Percentiles rank a stretch among this genome's conserved stretches.
Evolutionary conservation across 2,329 filamentous ascomycete genomes (phyloP).

Genomic region (Didymella glomerata): DNA sequence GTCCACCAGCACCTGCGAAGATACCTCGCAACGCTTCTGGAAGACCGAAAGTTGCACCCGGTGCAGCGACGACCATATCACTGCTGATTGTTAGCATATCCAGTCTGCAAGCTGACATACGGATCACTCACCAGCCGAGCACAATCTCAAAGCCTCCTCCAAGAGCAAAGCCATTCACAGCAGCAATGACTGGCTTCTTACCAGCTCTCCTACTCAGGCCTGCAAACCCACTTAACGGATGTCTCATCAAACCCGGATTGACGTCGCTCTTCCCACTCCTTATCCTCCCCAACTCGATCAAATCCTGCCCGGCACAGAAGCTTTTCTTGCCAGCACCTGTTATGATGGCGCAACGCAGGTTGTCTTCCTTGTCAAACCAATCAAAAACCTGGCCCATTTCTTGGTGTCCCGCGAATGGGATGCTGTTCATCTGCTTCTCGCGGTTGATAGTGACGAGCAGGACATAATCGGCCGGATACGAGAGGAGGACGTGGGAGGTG

Average conservation of each 20-base stretch:
- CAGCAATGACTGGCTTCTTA: conserved; percentile 68
- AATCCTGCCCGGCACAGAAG: conserved; percentile 65
- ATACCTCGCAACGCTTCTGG: conserved; percentile 65
- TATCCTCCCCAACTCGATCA: conserved; percentile 57
- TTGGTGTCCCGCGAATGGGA: conserved; percentile 54
- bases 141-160: conserved; percentile 67
- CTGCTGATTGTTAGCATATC: conserved; percentile 37
- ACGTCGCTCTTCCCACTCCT: conserved; percentile 35
- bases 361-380: conserved; percentile 63
- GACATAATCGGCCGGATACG: conserved; percentile 58
- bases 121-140: conserved; percentile 59
- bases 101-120: too few relatives aligned
- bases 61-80: conserved; percentile 63
- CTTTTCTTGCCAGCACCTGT: conserved; percentile 63
- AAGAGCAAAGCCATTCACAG: conserved; percentile 66
- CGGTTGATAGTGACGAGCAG: conserved; percentile 64
- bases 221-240: conserved; percentile 61
- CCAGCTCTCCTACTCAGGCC: conserved; percentile 65
- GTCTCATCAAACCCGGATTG: conserved; percentile 42
- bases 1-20: conserved; percentile 62
- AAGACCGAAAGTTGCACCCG: conserved; percentile 61
- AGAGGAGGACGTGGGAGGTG: conserved; percentile 51
- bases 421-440: conserved; percentile 59
- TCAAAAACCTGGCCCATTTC: conserved; percentile 60
- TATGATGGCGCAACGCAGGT: conserved; percentile 56